Conservation (phyloP, 225 moss, liverwort and hornwort genomes). For the Pseudoscleropodium purum region DNA sequence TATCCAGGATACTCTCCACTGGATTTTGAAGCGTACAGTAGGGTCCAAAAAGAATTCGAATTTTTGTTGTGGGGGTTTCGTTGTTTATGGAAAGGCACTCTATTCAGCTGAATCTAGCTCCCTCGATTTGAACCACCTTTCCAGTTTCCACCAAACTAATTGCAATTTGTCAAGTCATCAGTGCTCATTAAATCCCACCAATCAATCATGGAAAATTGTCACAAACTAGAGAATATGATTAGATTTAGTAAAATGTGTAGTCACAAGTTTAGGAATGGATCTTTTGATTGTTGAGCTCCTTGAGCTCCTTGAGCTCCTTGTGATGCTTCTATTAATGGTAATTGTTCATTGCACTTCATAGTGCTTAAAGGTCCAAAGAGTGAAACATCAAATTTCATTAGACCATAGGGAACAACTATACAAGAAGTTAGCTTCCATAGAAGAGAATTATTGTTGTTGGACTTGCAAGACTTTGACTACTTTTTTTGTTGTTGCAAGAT, state of each 20-base stretch:
- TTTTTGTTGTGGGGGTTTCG: background rate
- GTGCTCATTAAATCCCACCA: background rate
- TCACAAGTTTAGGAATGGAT: background rate
- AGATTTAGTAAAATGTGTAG: background rate
- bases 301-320: background rate
- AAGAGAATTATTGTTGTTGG: background rate
- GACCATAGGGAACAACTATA: background rate
- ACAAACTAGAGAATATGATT: background rate
- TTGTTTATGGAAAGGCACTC: background rate
- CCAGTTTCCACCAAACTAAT: background rate
- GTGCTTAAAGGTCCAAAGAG: background rate
- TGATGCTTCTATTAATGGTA: background rate
- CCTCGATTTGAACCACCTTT: background rate
- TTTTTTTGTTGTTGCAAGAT: background rate
- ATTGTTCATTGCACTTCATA: background rate
- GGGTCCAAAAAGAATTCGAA: background rate
- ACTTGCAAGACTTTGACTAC: background rate
- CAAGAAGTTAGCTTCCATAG: background rate
- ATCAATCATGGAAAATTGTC: background rate
- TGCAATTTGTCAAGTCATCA: background rate
- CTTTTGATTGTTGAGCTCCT: background rate
- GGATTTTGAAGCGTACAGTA: background rate
- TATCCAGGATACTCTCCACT: background rate
- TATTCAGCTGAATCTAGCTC: background rate
- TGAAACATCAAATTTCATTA: background rate